Evolutionary conservation across 106 monocot species (phyloP), one percentile per base, ranked within the genome.

Genomic region (Posidonia australis): DNA sequence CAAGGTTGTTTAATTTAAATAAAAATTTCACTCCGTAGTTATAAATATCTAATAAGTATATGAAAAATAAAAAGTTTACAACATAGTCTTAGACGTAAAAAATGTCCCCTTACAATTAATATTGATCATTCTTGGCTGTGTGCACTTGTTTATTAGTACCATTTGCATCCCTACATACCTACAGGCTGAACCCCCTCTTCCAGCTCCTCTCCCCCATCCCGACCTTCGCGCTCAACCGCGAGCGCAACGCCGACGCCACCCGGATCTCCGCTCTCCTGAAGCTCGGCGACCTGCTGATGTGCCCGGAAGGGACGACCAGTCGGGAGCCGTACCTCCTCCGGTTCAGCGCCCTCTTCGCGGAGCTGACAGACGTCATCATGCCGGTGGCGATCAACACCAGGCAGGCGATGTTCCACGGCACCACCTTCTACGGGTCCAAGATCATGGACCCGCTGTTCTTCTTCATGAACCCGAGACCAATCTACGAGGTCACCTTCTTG

Each of bases 221-320:
- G 17, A 52, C 87, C 14, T 31, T 80, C 29, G 52, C 82, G 27
- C 76, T 89, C 44, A 51, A 67, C 20, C 89, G 90, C 1, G 76
- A 82, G 73, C 70, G 82, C 46, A 68, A 28, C 46, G 54, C 62
- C 27, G 94, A 86, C 53, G 86, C 80, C 1, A 76, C 80, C 31
- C 52, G 63, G 23, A 78, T 87, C 73, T 73, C 83, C 13, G 45
- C 62, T 10, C 71, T 89, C n/a, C 80, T 89, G 36, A 46, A 54
- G 25, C 31, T 64, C 11, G 86, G 84, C 13, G 94, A 90, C 67
- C 60, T 90, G 18, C 79, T 94, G 28, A 72, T 96, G 31, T 96
- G 83, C 73, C 94, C 94, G 3, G 90, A 96, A 71, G 94, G 89
- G 1, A 96, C 94, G 44, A 96, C 86, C 13, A 78, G 86, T 67